A percentile compares a stretch with the other conserved stretches of the same genome.
Evolutionary conservation across 2,329 filamentous ascomycete species (phyloP).

Genomic region (Diaporthe sp.): DNA sequence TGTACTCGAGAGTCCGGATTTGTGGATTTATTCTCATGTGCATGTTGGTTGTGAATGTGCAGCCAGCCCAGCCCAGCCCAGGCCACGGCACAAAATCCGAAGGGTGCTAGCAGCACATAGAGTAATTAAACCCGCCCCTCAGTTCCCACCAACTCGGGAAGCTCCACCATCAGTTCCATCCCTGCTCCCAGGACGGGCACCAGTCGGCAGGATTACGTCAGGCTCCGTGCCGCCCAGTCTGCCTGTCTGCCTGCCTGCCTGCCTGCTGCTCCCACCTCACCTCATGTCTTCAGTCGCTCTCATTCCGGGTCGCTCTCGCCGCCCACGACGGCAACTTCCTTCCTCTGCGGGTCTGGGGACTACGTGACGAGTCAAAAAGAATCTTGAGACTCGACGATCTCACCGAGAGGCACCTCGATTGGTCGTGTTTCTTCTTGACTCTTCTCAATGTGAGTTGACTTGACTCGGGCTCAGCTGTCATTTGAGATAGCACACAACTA

Average conservation of each 20-base stretch:
- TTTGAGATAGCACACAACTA: background rate
- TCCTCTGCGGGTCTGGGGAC: conserved; percentile 11
- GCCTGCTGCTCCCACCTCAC: background rate
- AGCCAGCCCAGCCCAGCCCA: background rate
- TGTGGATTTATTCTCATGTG: conserved; percentile 7
- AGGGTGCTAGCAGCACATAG: background rate
- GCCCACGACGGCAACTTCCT: conserved; percentile 14
- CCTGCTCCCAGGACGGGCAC: conserved; percentile 12
- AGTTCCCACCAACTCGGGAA: conserved; percentile 24
- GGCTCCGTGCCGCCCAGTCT: background rate
- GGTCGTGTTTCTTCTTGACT: background rate
- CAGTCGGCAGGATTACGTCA: conserved; percentile 19
- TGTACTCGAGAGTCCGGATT: background rate
- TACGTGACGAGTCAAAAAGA: conserved; percentile 14
- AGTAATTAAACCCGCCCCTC: conserved; percentile 15
- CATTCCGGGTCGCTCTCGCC: background rate
- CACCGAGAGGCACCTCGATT: background rate
- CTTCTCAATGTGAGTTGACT: too few relatives aligned
- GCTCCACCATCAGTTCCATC: conserved; percentile 20
- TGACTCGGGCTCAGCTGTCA: background rate
- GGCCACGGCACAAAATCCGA: background rate
- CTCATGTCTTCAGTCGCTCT: background rate
- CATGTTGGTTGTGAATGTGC: background rate
- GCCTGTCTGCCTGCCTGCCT: background rate
- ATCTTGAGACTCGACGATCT: conserved; percentile 3